Evolutionary conservation across 495 filamentous ascomycete genomes (phyloP), one percentile per base, ranked within the genome.

Genomic region (Tuber aestivum): DNA sequence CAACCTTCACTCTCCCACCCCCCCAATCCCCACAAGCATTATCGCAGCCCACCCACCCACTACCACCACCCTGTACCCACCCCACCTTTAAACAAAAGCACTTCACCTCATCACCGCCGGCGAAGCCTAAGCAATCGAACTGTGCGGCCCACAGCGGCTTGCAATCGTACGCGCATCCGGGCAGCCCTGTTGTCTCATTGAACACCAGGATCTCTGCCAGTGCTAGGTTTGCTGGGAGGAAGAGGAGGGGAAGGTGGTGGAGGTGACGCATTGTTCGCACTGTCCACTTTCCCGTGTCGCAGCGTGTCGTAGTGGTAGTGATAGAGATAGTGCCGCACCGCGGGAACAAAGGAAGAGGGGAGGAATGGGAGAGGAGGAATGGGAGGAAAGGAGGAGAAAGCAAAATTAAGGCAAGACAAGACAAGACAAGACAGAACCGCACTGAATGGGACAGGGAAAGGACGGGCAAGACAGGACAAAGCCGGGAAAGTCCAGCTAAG

Each of bases 81-180:
- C 41, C 61, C 37, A 82, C 20, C 42, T 65, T 73, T 20, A 41
- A 61, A 37, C 81, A 82, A 40, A 82, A 82, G n/a, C 81, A 82
- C 35, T 41, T 41, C 23, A 71, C 44, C 27, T 50, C 68, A n/a
- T 79, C 68, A 9, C 42, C 50, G 12, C 70, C 73, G 3, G 70
- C 18, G 14, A 18, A 12, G 20, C 42, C 20, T 32, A 77, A 71
- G 40, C 81, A 82, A 9, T 76, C 78, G 70, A 71, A 82, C 32
- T 82, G 81, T 48, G 81, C 81, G 12, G 71, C 73, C 41, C 77
- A 80, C 1, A 82, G 78, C 6, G 74, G 50, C 32, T 69, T 23
- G 45, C 81, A 82, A n/a, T 69, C 56, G 32, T 78, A 82, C 2
- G 81, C 81, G 70, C 81, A 82, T 10, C 16, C 35, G 8, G 81